These are phyloP conservation scores for Pseudogymnoascus sp. DNA, from an alignment of 2,329 filamentous ascomycete genomes.

Conservation along the genomic window DNA sequence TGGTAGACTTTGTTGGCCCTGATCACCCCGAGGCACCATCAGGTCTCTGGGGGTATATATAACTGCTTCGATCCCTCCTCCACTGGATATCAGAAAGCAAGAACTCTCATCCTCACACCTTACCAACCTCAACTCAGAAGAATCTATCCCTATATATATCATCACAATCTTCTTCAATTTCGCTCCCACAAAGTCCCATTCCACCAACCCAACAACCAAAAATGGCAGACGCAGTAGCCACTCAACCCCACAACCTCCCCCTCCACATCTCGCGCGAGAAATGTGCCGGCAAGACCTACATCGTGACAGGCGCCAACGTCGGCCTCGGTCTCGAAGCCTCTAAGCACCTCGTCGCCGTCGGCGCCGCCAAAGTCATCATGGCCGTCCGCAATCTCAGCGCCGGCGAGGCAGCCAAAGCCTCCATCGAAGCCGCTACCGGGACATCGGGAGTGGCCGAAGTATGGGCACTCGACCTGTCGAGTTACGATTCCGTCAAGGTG, in stretches of 20 bases:
- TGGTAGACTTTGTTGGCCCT: background rate
- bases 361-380: conserved; percentile 34
- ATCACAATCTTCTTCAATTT: background rate
- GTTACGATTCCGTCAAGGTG: conserved; percentile 17
- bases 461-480: conserved; percentile 19
- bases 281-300: conserved; percentile 16
- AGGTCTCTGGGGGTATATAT: background rate
- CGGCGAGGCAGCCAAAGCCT: conserved; percentile 32
- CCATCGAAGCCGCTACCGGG: conserved; percentile 27
- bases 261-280: conserved; percentile 9
- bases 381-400: conserved; percentile 33
- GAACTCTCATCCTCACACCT: background rate
- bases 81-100: background rate
- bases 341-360: conserved; percentile 33
- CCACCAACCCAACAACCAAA: background rate
- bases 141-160: background rate
- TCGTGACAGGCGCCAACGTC: conserved; percentile 36
- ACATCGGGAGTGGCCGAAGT: conserved; percentile 14
- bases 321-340: conserved; percentile 38
- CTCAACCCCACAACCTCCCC: conserved; percentile 15
- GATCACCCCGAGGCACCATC: background rate
- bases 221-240: background rate
- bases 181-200: background rate
- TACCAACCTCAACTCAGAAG: background rate
- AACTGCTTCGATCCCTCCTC: background rate